These are phyloP conservation scores for Platanthera zijinensis DNA, from an alignment of 106 monocot genomes.

Conservation along the genomic window DNA sequence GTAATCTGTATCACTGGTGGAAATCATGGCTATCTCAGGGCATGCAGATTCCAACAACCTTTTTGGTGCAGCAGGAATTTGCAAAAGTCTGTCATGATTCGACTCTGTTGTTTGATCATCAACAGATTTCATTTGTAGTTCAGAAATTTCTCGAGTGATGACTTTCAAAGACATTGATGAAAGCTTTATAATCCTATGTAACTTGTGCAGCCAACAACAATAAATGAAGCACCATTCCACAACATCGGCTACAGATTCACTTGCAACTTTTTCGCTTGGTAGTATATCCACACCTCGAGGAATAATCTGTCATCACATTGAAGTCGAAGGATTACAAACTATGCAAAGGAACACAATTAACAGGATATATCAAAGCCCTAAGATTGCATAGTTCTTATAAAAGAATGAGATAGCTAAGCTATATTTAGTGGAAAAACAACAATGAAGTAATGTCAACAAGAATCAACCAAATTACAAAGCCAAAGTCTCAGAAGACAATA, in stretches of 20 bases:
- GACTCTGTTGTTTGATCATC: slow-evolving; percentile 5
- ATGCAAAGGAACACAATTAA: neutral
- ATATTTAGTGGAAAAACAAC: neutral
- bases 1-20: neutral
- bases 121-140: slow-evolving; percentile 10
- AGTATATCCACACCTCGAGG: neutral
- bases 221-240: neutral
- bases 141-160: neutral
- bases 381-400: neutral
- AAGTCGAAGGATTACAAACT: neutral
- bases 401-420: neutral
- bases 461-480: neutral
- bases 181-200: neutral
- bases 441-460: neutral
- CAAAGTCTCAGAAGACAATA: neutral
- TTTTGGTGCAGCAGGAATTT: slow-evolving; percentile 9
- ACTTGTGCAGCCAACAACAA: neutral
- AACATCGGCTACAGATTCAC: neutral
- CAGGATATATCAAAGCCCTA: neutral
- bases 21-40: neutral
- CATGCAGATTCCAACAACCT: neutral
- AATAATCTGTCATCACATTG: slow-evolving; percentile 6
- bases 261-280: neutral
- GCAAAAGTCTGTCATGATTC: neutral
- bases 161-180: slow-evolving; percentile 22